A percentile compares a stretch with the other conserved stretches of the same genome.
Evolutionary conservation across 768 basidiomycete species (phyloP).

Genomic region (Termitomyces sp.): DNA sequence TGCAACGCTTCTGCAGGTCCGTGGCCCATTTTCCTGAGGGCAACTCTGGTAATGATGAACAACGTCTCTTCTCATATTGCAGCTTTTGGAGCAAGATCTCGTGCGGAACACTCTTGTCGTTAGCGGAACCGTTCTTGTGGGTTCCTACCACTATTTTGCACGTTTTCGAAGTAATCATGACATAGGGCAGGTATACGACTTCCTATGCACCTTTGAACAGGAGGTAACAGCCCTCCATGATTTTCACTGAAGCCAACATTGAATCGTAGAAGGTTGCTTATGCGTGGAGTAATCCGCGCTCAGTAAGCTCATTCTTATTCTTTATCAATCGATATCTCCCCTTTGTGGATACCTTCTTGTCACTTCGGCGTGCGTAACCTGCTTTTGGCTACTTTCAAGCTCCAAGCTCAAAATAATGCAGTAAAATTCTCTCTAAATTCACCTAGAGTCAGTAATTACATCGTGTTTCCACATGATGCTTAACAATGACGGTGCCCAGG

Average conservation of each 20-base stretch:
- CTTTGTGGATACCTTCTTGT: constrained; percentile 31
- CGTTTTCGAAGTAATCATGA: background rate
- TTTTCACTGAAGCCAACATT: background rate
- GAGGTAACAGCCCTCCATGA: constrained; percentile 17
- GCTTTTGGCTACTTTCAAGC: background rate
- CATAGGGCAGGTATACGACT: constrained; percentile 25
- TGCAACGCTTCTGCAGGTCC: background rate
- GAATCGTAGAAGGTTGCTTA: constrained; percentile 21
- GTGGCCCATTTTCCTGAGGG: background rate
- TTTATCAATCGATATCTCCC: constrained; percentile 35
- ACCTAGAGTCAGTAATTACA: constrained; percentile 1
- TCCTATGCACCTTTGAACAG: constrained; percentile 28
- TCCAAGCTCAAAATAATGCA: background rate
- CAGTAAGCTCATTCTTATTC: constrained; percentile 26
- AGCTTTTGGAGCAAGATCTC: constrained; percentile 19
- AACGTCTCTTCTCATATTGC: background rate
- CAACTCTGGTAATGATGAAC: background rate
- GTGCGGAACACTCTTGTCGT: constrained; percentile 21
- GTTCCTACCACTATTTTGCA: background rate
- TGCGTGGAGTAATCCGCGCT: constrained; percentile 26
- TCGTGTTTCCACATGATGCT: background rate
- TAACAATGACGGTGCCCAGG: constrained; percentile 6
- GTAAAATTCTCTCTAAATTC: constrained; percentile 8
- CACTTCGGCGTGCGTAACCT: constrained; percentile 21
- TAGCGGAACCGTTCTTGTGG: constrained; percentile 21